Conservation (phyloP, 2,329 filamentous ascomycete species). For the Clonostachys chloroleuca region DNA sequence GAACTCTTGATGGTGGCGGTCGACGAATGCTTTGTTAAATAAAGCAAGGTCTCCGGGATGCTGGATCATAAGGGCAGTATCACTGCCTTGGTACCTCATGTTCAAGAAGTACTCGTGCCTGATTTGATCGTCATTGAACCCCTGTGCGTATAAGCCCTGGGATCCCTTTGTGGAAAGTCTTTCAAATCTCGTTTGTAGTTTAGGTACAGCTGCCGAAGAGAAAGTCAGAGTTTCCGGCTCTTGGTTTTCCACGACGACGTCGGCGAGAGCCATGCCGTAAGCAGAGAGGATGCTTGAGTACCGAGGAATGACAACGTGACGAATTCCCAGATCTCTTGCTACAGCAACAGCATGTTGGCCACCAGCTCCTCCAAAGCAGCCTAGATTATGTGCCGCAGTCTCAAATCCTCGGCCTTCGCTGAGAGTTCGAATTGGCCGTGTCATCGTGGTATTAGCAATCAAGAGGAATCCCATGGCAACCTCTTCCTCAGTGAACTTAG, state of each 20-base stretch:
- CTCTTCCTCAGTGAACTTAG: slow-evolving; percentile 11
- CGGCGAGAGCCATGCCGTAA: slow-evolving; percentile 24
- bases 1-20: slow-evolving; percentile 32
- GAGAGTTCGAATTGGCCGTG: slow-evolving; percentile 53
- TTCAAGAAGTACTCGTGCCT: slow-evolving; percentile 35
- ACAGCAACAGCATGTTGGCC: slow-evolving; percentile 24
- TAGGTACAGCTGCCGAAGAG: slow-evolving; percentile 4
- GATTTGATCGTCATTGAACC: slow-evolving; percentile 19
- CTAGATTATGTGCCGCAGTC: slow-evolving; percentile 13
- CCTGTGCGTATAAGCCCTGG: neutral
- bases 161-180: neutral
- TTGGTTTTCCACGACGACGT: slow-evolving; percentile 22
- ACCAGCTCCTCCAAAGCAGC: slow-evolving; percentile 10
- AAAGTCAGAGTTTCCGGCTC: slow-evolving; percentile 15
- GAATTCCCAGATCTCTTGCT: slow-evolving; percentile 19
- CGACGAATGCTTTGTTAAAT: slow-evolving; percentile 21
- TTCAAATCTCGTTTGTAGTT: neutral
- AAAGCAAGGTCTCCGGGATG: slow-evolving; percentile 12
- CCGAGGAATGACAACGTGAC: slow-evolving; percentile 19
- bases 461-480: slow-evolving; percentile 68
- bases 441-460: slow-evolving; percentile 73
- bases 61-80: slow-evolving; percentile 30
- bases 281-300: slow-evolving; percentile 25
- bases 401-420: slow-evolving; percentile 17
- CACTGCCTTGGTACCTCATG: slow-evolving; percentile 35